These are phyloP conservation scores for Venturia effusa DNA, from an alignment of 2,329 filamentous ascomycete genomes.

Conservation along the genomic window DNA sequence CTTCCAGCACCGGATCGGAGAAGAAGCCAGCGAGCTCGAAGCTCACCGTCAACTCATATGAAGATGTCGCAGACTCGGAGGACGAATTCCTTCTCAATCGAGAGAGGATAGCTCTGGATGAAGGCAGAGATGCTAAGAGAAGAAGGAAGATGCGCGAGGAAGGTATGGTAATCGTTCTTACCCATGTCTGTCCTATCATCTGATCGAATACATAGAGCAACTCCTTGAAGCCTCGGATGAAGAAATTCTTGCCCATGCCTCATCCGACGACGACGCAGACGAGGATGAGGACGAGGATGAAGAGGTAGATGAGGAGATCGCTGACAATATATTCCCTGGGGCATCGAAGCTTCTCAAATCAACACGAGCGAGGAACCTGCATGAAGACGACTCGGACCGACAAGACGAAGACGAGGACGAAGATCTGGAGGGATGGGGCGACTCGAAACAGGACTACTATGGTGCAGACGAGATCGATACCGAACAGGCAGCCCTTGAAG, in stretches of 20 bases:
- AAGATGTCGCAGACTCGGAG: constrained; percentile 86
- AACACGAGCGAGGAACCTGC: constrained; percentile 15
- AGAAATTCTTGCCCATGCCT: constrained; percentile 46
- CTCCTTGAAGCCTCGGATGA: constrained; percentile 50
- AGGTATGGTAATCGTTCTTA: constrained; percentile 28
- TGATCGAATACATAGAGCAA: constrained; percentile 33
- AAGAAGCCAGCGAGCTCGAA: neutral
- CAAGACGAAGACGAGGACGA: constrained; percentile 37
- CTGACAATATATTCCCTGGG: constrained; percentile 18
- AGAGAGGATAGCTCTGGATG: constrained; percentile 78
- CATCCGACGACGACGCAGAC: constrained; percentile 25
- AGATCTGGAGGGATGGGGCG: constrained; percentile 68
- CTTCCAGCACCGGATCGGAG: neutral
- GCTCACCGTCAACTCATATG: constrained; percentile 20
- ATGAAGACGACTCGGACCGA: constrained; percentile 1
- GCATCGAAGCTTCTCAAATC: constrained; percentile 14
- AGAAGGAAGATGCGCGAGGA: constrained; percentile 61
- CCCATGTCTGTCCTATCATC: constrained; percentile 14
- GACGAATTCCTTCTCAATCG: constrained; percentile 85
- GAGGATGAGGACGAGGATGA: constrained; percentile 26
- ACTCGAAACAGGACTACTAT: constrained; percentile 85
- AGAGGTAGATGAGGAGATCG: constrained; percentile 22
- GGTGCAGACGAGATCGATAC: constrained; percentile 68
- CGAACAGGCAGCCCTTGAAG: constrained; percentile 68
- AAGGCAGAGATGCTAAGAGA: constrained; percentile 68